Percentiles rank a stretch among this genome's conserved stretches.
phyloP scores from a whole-genome alignment of 768 basidiomycete genomes.

The Lactarius hatsudake region DNA sequence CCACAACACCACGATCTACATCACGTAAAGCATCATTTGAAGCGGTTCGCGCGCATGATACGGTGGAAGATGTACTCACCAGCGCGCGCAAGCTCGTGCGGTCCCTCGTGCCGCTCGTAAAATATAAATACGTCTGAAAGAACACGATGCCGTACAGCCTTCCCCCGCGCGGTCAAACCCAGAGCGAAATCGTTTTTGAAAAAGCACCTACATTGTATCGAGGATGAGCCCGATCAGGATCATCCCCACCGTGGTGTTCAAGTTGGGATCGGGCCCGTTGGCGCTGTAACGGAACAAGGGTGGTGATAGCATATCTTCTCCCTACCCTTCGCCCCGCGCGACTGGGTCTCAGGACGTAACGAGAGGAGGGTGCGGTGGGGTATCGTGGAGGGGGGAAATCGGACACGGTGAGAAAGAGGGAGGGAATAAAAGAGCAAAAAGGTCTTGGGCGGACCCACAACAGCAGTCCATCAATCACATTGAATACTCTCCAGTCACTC shows the following conservation, averaged over 20 bases:
- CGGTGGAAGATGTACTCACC: not conserved
- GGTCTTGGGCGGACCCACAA: not conserved
- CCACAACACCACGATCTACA: conserved; percentile 5
- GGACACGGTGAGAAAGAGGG: not conserved
- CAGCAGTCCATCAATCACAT: not conserved
- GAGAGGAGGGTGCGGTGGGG: not conserved
- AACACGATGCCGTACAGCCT: conserved; percentile 15
- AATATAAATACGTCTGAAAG: conserved; percentile 5
- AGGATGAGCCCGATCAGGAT: conserved; percentile 11
- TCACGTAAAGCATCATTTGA: not conserved
- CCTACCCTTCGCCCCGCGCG: not conserved
- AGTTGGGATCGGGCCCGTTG: not conserved
- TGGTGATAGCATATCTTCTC: too few species aligned
- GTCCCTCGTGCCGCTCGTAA: conserved; percentile 1
- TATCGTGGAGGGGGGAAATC: not conserved
- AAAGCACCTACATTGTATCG: conserved; percentile 4
- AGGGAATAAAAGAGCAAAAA: not conserved
- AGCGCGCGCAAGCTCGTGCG: not conserved
- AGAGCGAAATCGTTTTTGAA: not conserved
- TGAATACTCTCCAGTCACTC: not conserved
- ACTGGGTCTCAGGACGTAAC: not conserved
- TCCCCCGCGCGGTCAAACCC: not conserved
- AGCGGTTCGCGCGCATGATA: too few species aligned
- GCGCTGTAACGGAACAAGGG: not conserved
- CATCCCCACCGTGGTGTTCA: conserved; percentile 6